Evolutionary conservation across 2,329 filamentous ascomycete species (phyloP).

Genomic region (Penicillium sumatraense): DNA sequence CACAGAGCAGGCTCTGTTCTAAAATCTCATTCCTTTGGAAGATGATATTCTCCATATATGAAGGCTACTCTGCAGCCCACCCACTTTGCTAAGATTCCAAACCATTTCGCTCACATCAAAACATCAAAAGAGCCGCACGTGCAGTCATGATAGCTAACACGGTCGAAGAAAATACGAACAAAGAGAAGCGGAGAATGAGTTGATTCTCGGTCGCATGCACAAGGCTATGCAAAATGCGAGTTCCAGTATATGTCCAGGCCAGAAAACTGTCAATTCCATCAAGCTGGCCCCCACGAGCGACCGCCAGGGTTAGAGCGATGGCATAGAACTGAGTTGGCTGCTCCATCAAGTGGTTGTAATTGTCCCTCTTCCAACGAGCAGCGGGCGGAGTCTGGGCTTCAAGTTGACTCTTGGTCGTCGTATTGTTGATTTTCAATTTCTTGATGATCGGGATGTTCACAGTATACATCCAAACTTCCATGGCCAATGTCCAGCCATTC

Average conservation of each 20-base stretch:
- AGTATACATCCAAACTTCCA: conserved; percentile 50
- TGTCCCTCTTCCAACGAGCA: conserved; percentile 46
- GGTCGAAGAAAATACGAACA: conserved; percentile 37
- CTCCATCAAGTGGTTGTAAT: conserved; percentile 51
- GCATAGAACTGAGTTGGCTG: conserved; percentile 54
- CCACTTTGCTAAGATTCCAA: too few relatives aligned
- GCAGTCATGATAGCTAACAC: conserved; percentile 39
- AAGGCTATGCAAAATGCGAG: conserved; percentile 46
- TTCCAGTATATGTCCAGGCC: conserved; percentile 50
- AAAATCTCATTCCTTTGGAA: too few relatives aligned
- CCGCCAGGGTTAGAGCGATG: conserved; percentile 40
- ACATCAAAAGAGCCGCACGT: not conserved
- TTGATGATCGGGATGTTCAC: conserved; percentile 42
- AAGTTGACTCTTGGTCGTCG: conserved; percentile 30
- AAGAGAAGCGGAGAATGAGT: conserved; percentile 40
- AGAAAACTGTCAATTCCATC: conserved; percentile 34
- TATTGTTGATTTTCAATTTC: conserved; percentile 21
- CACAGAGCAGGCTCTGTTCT: too few relatives aligned
- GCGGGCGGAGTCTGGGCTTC: conserved; percentile 29
- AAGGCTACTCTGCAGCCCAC: too few relatives aligned
- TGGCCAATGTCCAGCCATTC: conserved; percentile 46
- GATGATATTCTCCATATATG: too few relatives aligned
- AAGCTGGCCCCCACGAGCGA: conserved; percentile 22
- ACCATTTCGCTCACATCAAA: not conserved
- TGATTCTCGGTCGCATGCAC: conserved; percentile 45